phyloP scores from a whole-genome alignment of 345 rosid species.

The Geranium rotundifolium region DNA sequence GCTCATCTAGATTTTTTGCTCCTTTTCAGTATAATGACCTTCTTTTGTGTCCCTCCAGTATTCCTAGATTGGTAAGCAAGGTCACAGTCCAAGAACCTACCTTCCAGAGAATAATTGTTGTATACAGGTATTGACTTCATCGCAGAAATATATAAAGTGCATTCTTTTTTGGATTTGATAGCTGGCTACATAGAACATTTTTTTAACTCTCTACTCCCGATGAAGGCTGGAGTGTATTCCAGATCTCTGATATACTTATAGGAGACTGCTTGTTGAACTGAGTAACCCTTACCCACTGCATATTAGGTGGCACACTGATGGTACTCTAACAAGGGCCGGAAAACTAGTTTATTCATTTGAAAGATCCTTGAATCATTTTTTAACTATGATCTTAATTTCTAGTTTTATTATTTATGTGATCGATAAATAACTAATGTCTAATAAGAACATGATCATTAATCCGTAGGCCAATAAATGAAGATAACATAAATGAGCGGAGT shows the following conservation, averaged over 20 bases:
- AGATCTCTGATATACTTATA: too few relatives aligned
- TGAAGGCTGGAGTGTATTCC: too few relatives aligned
- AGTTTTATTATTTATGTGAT: background rate
- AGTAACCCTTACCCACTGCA: background rate
- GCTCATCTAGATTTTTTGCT: conserved; percentile 1
- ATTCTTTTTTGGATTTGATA: too few relatives aligned
- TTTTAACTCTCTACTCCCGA: too few relatives aligned
- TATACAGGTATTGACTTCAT: conserved; percentile 48
- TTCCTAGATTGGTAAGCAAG: conserved; percentile 51
- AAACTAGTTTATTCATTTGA: background rate
- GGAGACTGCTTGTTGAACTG: too few relatives aligned
- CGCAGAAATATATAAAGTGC: background rate
- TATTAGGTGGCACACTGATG: background rate
- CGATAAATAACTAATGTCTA: conserved; percentile 2
- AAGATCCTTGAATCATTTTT: background rate
- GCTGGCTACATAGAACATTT: too few relatives aligned
- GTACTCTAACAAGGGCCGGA: background rate
- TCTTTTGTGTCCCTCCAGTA: conserved; percentile 28
- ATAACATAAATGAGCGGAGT: conserved; percentile 46
- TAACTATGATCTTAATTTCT: background rate
- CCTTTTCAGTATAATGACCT: conserved; percentile 5
- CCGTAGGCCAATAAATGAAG: conserved; percentile 56
- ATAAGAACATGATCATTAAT: conserved; percentile 10
- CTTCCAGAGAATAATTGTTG: conserved; percentile 86
- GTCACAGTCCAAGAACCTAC: conserved; percentile 84